A percentile compares a stretch with the other conserved stretches of the same genome.
phyloP scores from a whole-genome alignment of 169 alveolate species.

The Ichthyophthirius multifiliis region DNA sequence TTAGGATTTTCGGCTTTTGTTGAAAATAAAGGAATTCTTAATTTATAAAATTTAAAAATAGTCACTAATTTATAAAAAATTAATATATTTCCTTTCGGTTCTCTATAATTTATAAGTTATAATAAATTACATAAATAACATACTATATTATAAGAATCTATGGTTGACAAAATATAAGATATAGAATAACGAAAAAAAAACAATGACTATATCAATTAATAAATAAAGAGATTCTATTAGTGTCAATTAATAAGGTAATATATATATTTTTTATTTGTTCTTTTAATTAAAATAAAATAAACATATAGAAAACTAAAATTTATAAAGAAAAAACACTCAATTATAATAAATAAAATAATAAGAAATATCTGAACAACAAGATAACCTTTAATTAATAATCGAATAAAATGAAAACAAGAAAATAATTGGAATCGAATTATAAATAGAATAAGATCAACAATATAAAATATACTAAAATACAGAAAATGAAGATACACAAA shows the following conservation, averaged over 20 bases:
- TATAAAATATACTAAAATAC: not conserved
- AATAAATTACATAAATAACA: no score
- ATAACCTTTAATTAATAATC: no score
- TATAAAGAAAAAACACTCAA: no score
- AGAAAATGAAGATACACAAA: not conserved
- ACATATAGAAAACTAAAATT: no score
- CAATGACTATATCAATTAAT: not conserved
- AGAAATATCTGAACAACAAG: no score
- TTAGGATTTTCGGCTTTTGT: not conserved
- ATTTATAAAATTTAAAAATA: not conserved
- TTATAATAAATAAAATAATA: no score
- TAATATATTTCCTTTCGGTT: not conserved
- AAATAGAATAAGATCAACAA: no score
- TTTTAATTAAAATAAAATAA: no score
- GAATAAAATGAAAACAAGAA: no score
- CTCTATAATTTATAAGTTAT: no score
- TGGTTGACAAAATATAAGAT: not conserved
- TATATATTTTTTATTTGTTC: no score
- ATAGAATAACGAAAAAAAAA: not conserved
- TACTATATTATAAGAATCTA: not conserved
- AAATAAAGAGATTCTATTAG: not conserved
- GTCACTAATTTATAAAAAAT: not conserved
- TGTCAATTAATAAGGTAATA: not conserved
- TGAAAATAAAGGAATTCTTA: not conserved
- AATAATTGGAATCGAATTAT: no score